Conservation (phyloP, 345 rosid species). For the Populus alba region DNA sequence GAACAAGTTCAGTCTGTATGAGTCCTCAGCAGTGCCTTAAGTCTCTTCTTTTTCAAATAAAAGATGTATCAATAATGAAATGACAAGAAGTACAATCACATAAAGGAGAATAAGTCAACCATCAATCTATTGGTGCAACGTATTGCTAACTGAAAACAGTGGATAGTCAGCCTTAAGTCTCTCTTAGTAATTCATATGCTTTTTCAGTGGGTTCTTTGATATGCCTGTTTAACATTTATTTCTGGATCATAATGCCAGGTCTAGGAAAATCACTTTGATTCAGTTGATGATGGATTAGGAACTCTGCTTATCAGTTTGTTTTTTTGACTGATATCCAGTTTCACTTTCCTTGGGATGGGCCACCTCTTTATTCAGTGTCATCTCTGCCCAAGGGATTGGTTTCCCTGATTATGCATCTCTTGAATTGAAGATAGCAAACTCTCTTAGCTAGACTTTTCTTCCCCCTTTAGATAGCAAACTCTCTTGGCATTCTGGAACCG, state of each 20-base stretch:
- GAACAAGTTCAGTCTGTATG: neutral
- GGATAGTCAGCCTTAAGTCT: neutral
- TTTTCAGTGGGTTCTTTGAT: neutral
- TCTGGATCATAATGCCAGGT: neutral
- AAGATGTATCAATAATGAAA: neutral
- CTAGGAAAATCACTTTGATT: neutral
- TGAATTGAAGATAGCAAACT: neutral
- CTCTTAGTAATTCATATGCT: neutral
- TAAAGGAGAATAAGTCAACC: neutral
- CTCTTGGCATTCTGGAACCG: constrained; percentile 52
- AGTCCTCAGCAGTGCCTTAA: neutral
- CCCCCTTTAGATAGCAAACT: neutral
- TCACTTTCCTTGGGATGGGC: neutral
- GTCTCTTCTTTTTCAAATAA: neutral
- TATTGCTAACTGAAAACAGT: neutral
- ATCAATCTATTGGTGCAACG: neutral
- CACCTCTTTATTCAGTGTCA: neutral
- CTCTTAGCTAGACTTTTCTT: neutral
- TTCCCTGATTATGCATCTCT: neutral
- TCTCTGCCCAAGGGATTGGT: neutral
- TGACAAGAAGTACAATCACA: neutral
- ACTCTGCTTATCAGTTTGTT: neutral
- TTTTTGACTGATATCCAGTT: neutral
- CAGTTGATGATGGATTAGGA: too few relatives aligned
- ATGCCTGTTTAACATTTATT: neutral